phyloP scores from a whole-genome alignment of 495 filamentous ascomycete genomes.

The Talaromyces wortmannii region DNA sequence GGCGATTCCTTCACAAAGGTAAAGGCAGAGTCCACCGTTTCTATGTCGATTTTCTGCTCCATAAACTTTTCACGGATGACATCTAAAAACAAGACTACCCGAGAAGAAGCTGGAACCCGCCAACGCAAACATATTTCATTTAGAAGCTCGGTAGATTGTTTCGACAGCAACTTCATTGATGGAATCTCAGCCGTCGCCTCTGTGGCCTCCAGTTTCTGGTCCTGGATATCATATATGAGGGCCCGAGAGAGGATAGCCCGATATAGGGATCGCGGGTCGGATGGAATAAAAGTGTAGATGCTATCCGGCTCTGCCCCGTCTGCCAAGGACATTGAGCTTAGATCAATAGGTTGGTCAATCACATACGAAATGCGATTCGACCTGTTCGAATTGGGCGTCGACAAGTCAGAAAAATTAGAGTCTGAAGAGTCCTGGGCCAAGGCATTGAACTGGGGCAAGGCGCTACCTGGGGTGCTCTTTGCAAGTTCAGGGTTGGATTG shows the following conservation, averaged over 20 bases:
- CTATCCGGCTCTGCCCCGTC: slow-evolving; percentile 43
- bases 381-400: slow-evolving; percentile 44
- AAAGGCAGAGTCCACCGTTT: slow-evolving; percentile 77
- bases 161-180: slow-evolving; percentile 65
- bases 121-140: slow-evolving; percentile 82
- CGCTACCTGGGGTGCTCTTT: slow-evolving; percentile 50
- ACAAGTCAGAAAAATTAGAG: slow-evolving; percentile 50
- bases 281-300: slow-evolving; percentile 80
- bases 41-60: slow-evolving; percentile 73
- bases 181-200: slow-evolving; percentile 44
- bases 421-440: slow-evolving; percentile 31
- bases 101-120: slow-evolving; percentile 80
- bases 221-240: slow-evolving; percentile 59
- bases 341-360: slow-evolving; percentile 72
- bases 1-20: slow-evolving; percentile 68
- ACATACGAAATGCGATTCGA: slow-evolving; percentile 49
- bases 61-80: slow-evolving; percentile 78
- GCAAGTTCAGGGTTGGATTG: slow-evolving; percentile 82
- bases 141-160: slow-evolving; percentile 73
- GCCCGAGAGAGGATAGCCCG: slow-evolving; percentile 70
- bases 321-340: slow-evolving; percentile 61
- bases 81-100: slow-evolving; percentile 78
- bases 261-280: slow-evolving; percentile 76
- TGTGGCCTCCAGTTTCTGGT: slow-evolving; percentile 46
- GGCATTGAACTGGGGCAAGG: slow-evolving; percentile 45